Percentiles rank a stretch among this genome's conserved stretches.
Evolutionary conservation across 2,329 filamentous ascomycete genomes (phyloP).

Genomic region (Alternaria consortialis): DNA sequence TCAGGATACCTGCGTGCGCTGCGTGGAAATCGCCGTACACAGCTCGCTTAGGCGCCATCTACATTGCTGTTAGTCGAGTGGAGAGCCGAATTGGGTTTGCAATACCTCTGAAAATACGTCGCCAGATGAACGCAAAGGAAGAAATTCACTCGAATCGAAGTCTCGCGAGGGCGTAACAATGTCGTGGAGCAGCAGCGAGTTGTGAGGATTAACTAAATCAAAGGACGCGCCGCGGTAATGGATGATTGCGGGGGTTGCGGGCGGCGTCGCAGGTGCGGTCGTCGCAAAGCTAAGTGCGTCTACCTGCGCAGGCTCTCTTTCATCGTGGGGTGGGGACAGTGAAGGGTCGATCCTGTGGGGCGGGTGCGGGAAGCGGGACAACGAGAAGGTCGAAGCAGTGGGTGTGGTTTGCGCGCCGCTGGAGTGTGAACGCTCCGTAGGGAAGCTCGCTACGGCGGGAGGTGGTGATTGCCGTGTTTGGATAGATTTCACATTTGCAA

Average conservation of each 20-base stretch:
- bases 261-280: constrained; percentile 45
- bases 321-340: constrained; percentile 32
- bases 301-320: constrained; percentile 30
- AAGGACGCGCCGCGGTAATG: constrained; percentile 53
- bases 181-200: constrained; percentile 47
- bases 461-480: constrained; percentile 29
- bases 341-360: constrained; percentile 33
- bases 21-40: constrained; percentile 43
- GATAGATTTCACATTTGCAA: constrained; percentile 29
- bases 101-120: constrained; percentile 35
- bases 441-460: constrained; percentile 27
- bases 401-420: constrained; percentile 27
- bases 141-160: constrained; percentile 45
- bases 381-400: constrained; percentile 39
- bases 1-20: constrained; percentile 42
- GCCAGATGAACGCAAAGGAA: constrained; percentile 36
- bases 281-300: constrained; percentile 36
- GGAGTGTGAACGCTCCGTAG: constrained; percentile 32
- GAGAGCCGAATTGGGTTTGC: neutral
- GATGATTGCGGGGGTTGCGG: constrained; percentile 49
- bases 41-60: constrained; percentile 46
- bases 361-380: constrained; percentile 49
- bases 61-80: neutral
- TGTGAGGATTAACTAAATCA: constrained; percentile 51
- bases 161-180: constrained; percentile 50